phyloP scores from a whole-genome alignment of 1,284 basidiomycete genomes.

The Cystobasidiaceae sp. region DNA sequence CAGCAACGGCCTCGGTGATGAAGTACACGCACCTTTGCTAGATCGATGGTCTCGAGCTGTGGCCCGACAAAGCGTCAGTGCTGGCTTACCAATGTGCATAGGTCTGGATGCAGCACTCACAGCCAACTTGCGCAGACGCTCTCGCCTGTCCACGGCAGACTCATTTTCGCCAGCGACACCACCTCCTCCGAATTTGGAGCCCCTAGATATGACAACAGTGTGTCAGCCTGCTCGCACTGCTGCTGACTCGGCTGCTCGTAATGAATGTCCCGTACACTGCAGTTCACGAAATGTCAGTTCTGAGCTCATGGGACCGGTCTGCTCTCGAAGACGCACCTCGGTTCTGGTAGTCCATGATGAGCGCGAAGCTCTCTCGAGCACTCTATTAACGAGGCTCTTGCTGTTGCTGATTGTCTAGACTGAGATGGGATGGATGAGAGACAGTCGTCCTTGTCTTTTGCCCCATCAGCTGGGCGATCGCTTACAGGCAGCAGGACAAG shows the following conservation, averaged over 20 bases:
- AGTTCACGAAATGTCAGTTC: too few relatives aligned
- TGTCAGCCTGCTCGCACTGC: too few relatives aligned
- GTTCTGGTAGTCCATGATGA: slow-evolving; percentile 23
- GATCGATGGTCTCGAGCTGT: slow-evolving; percentile 79
- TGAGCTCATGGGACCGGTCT: too few relatives aligned
- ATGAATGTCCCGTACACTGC: too few relatives aligned
- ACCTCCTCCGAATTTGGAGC: slow-evolving; percentile 91
- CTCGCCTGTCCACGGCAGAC: slow-evolving; percentile 89
- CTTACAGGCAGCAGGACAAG: too few relatives aligned
- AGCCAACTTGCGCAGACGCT: slow-evolving; percentile 86
- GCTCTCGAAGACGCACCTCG: slow-evolving; percentile 1
- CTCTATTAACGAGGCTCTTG: neutral
- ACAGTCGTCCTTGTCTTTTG: too few relatives aligned
- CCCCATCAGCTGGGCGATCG: neutral
- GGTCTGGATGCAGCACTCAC: slow-evolving; percentile 38
- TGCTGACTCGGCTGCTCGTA: too few relatives aligned
- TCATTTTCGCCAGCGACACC: slow-evolving; percentile 83
- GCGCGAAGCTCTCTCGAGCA: neutral
- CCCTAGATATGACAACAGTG: slow-evolving; percentile 46
- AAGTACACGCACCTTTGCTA: slow-evolving; percentile 67
- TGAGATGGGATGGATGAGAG: too few relatives aligned
- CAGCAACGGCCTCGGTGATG: neutral
- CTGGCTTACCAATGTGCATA: slow-evolving; percentile 42
- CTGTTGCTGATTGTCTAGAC: neutral
- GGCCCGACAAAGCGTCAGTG: neutral